A percentile compares a stretch with the other conserved stretches of the same genome.
Conservation (phyloP, 768 basidiomycete species). For the Russula compacta region DNA sequence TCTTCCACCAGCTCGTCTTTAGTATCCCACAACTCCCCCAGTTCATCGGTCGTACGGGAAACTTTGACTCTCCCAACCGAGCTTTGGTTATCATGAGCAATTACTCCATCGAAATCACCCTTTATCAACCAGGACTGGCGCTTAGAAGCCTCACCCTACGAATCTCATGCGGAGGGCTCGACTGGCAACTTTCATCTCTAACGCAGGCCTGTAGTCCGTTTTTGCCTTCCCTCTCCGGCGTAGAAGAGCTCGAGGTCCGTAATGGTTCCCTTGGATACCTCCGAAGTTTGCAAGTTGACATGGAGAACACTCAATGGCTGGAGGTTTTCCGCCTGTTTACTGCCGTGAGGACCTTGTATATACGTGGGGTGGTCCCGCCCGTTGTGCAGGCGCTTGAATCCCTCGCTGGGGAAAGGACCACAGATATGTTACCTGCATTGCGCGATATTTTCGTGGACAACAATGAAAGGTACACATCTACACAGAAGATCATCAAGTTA, state of each 20-base stretch:
- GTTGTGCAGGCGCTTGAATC: too few relatives aligned
- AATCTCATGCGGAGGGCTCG: background rate
- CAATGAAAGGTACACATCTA: too few relatives aligned
- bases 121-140: background rate
- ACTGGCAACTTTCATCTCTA: background rate
- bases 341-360: background rate
- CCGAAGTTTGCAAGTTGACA: background rate
- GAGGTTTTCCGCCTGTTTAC: background rate
- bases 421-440: too few relatives aligned
- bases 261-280: background rate
- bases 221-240: background rate
- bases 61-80: background rate
- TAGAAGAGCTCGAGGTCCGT: background rate
- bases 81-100: background rate
- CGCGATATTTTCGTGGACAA: too few relatives aligned
- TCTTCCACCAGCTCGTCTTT: background rate
- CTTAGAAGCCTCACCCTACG: background rate
- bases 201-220: background rate
- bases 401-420: too few relatives aligned
- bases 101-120: background rate
- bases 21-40: background rate
- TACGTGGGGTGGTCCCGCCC: background rate
- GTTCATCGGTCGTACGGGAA: background rate
- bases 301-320: background rate
- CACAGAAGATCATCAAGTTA: too few relatives aligned